These are phyloP conservation scores for Tetracladium setigerum DNA, from an alignment of 495 filamentous ascomycete genomes.

Conservation along the genomic window DNA sequence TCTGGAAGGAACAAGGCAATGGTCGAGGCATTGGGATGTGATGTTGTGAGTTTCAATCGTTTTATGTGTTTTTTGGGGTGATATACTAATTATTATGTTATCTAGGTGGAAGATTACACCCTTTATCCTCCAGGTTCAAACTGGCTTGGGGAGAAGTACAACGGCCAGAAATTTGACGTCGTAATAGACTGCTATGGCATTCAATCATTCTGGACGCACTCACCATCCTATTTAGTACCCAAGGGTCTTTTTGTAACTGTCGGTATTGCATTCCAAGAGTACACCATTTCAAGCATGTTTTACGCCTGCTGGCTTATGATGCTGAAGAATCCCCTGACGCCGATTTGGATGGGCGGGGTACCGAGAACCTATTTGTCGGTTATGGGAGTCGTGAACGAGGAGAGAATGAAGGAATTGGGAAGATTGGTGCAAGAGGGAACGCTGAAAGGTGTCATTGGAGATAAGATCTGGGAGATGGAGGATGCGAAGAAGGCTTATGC, in stretches of 20 bases:
- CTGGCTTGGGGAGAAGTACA: too few species aligned
- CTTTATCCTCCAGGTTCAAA: too few species aligned
- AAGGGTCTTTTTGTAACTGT: conserved; percentile 25
- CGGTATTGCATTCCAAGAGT: conserved; percentile 20
- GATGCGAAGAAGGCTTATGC: conserved; percentile 25
- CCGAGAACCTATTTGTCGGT: conserved; percentile 24
- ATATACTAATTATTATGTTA: too few species aligned
- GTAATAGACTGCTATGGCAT: conserved; percentile 28
- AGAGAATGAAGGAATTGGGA: conserved; percentile 24
- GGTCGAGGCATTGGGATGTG: conserved; percentile 27
- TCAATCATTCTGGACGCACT: conserved; percentile 25
- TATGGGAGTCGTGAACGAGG: conserved; percentile 19
- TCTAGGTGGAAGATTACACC: too few species aligned
- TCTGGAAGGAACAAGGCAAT: conserved; percentile 24
- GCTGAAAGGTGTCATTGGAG: conserved; percentile 22
- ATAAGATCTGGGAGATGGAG: conserved; percentile 24
- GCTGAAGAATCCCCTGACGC: conserved; percentile 25
- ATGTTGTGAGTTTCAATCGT: conserved; percentile 7
- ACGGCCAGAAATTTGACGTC: conserved; percentile 22
- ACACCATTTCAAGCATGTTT: conserved; percentile 19
- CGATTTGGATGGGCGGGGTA: conserved; percentile 22
- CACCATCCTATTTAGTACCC: conserved; percentile 22
- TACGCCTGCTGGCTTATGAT: conserved; percentile 18
- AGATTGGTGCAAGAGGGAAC: conserved; percentile 24
- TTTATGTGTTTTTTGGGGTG: too few species aligned